These are phyloP conservation scores for Echium plantagineum DNA, from an alignment of 257 asterid genomes.

Conservation along the genomic window DNA sequence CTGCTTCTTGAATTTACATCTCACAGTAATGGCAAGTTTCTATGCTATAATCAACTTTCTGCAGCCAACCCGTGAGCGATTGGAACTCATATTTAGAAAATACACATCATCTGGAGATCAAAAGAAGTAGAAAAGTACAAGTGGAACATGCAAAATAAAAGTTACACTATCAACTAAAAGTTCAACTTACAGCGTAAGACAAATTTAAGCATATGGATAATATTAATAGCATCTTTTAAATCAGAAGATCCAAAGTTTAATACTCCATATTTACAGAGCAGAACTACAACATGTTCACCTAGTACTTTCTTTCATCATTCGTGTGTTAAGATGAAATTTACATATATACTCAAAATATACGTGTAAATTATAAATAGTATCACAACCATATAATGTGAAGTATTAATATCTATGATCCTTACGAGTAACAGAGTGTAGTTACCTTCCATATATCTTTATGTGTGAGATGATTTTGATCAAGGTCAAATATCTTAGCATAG, in stretches of 20 bases:
- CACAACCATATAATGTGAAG: neutral
- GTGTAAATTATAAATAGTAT: neutral
- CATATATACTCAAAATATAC: neutral
- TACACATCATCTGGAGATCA: neutral
- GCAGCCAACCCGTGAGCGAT: neutral
- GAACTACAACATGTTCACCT: neutral
- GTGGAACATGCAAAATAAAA: neutral
- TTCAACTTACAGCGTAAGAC: neutral
- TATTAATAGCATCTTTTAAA: neutral
- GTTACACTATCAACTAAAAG: neutral
- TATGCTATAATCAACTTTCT: neutral
- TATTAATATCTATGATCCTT: neutral
- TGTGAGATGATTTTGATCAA: conserved; percentile 84
- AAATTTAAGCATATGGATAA: neutral
- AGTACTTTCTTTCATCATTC: neutral
- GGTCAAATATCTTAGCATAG: conserved; percentile 80
- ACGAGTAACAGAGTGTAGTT: neutral
- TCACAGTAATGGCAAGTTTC: neutral
- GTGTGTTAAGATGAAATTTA: neutral
- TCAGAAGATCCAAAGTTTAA: neutral
- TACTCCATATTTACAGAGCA: neutral
- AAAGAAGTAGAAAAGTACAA: neutral
- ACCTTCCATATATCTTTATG: conserved; percentile 99
- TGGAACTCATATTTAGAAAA: neutral
- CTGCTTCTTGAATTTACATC: neutral